Conservation (phyloP, 768 basidiomycete genomes). For the Russula sp. region DNA sequence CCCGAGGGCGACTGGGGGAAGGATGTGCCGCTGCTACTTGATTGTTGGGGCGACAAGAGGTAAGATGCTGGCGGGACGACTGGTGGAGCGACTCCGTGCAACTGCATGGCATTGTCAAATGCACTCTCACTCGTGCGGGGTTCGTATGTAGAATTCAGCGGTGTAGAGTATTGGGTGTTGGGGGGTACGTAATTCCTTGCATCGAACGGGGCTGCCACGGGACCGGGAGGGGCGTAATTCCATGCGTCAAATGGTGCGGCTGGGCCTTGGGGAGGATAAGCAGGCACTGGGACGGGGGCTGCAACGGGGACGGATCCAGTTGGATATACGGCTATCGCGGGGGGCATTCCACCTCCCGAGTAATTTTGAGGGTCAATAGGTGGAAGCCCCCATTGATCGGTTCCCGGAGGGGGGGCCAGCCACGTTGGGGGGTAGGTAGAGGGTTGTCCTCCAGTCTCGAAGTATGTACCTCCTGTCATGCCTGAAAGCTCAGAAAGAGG, state of each 20-base stretch:
- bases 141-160: constrained; percentile 13
- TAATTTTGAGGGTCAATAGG: constrained; percentile 10
- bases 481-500: constrained; percentile 12
- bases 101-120: constrained; percentile 16
- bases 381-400: constrained; percentile 14
- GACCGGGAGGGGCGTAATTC: constrained; percentile 8
- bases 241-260: constrained; percentile 8
- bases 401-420: background rate
- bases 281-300: background rate
- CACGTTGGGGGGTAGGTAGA: background rate
- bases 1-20: constrained; percentile 6
- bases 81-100: constrained; percentile 6
- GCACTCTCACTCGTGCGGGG: constrained; percentile 23
- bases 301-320: background rate
- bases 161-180: background rate
- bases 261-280: background rate
- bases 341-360: constrained; percentile 13
- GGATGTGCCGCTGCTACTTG: constrained; percentile 1
- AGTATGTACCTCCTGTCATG: constrained; percentile 12
- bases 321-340: constrained; percentile 3
- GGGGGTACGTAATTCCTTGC: constrained; percentile 16
- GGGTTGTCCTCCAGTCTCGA: constrained; percentile 8
- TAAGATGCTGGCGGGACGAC: constrained; percentile 14
- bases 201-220: background rate
- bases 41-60: constrained; percentile 10